phyloP scores from a whole-genome alignment of 352 stramenopile species.

The Thraustochytrium sp. region DNA sequence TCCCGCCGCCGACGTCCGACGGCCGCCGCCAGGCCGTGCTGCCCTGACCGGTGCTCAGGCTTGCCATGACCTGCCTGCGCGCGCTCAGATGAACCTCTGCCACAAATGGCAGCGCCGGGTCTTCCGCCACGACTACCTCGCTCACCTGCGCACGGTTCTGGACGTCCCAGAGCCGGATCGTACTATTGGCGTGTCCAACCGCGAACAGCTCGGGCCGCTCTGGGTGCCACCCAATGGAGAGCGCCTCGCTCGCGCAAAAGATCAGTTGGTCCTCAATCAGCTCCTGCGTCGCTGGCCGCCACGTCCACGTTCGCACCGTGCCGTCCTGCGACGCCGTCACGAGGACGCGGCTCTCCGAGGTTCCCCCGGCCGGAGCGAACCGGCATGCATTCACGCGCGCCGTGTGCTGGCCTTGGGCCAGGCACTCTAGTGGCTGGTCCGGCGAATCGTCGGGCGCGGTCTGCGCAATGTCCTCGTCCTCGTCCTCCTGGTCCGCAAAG shows the following conservation, averaged over 20 bases:
- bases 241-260: constrained; percentile 23
- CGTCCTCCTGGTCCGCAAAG: not conserved
- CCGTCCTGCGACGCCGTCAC: constrained; percentile 1
- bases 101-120: not conserved
- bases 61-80: constrained; percentile 8
- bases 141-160: not conserved
- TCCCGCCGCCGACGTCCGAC: not conserved
- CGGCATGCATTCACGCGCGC: constrained; percentile 4
- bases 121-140: not conserved
- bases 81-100: not conserved
- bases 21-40: not conserved
- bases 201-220: not conserved
- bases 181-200: not conserved
- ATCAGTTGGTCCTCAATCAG: constrained; percentile 10
- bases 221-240: constrained; percentile 19
- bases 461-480: not conserved
- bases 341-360: not conserved
- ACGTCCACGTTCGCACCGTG: constrained; percentile 9
- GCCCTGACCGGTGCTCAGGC: not conserved
- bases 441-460: not conserved
- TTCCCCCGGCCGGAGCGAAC: not conserved
- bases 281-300: not conserved
- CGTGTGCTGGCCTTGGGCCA: not conserved
- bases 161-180: constrained; percentile 21
- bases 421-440: not conserved